Evolutionary conservation across 2,329 filamentous ascomycete genomes (phyloP).

Genomic region (Penicillium janthinellum): DNA sequence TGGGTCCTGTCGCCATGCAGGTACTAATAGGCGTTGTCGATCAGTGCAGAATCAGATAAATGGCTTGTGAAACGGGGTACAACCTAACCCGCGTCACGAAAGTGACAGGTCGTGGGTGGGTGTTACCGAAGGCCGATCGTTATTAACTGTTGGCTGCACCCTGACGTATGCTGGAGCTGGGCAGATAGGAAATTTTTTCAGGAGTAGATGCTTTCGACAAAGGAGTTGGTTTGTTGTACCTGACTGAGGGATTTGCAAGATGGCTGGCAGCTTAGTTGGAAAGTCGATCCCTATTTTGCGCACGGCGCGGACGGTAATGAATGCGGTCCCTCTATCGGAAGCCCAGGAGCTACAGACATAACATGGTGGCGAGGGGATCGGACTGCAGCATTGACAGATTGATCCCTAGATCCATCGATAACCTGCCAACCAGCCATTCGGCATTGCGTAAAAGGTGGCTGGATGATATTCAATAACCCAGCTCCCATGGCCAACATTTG

Average conservation of each 20-base stretch:
- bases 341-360: not conserved
- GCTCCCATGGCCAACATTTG: not conserved
- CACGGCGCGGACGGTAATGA: not conserved
- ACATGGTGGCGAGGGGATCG: not conserved
- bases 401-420: not conserved
- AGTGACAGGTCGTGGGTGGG: slow-evolving; percentile 20
- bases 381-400: slow-evolving; percentile 10
- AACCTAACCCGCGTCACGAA: slow-evolving; percentile 15
- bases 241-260: not conserved
- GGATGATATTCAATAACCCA: slow-evolving; percentile 19
- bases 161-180: not conserved
- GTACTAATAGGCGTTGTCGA: slow-evolving; percentile 15
- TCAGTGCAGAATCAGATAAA: slow-evolving; percentile 11
- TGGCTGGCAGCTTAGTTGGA: not conserved
- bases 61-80: slow-evolving; percentile 22
- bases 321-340: not conserved
- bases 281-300: not conserved
- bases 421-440: slow-evolving; percentile 3
- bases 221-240: not conserved
- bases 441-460: slow-evolving; percentile 12
- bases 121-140: slow-evolving; percentile 1
- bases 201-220: not conserved
- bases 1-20: slow-evolving; percentile 10
- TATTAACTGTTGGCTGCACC: not conserved
- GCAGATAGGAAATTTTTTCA: not conserved